Conservation (phyloP, 164 flowering plant species). For the Magnolia kwangsiensis region DNA sequence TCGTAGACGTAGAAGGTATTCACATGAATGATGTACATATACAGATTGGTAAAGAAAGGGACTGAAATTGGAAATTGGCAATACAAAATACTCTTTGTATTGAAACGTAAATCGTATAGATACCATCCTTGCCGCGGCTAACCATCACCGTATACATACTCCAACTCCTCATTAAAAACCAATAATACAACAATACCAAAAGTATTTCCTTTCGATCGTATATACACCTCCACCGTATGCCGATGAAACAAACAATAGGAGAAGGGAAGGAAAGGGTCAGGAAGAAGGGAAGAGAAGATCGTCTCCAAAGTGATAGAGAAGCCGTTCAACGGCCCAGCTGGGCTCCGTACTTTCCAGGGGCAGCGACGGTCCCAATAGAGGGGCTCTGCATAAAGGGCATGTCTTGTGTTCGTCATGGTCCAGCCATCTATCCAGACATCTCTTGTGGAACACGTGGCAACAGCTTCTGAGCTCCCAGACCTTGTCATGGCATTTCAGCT, state of each 20-base stretch:
- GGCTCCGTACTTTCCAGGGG: slow-evolving; percentile 6
- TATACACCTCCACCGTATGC: background rate
- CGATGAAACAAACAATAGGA: background rate
- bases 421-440: slow-evolving; percentile 63
- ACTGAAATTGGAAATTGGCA: background rate
- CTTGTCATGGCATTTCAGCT: slow-evolving; percentile 31
- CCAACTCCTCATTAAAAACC: background rate
- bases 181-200: background rate
- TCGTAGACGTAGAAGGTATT: too few relatives aligned
- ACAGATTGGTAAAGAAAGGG: background rate
- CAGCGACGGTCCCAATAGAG: background rate
- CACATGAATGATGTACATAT: too few relatives aligned
- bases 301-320: slow-evolving; percentile 21
- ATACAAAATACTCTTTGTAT: background rate
- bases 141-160: background rate
- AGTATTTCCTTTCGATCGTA: background rate
- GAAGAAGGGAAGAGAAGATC: slow-evolving; percentile 10
- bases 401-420: slow-evolving; percentile 36
- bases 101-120: slow-evolving; percentile 6
- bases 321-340: slow-evolving; percentile 21
- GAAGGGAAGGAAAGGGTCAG: background rate
- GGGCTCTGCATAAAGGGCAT: slow-evolving; percentile 41
- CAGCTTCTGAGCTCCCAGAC: slow-evolving; percentile 54
- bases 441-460: slow-evolving; percentile 58
- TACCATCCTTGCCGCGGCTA: background rate